A percentile compares a stretch with the other conserved stretches of the same genome.
Evolutionary conservation across 768 basidiomycete species (phyloP).

Genomic region (Agrocybe pediades): DNA sequence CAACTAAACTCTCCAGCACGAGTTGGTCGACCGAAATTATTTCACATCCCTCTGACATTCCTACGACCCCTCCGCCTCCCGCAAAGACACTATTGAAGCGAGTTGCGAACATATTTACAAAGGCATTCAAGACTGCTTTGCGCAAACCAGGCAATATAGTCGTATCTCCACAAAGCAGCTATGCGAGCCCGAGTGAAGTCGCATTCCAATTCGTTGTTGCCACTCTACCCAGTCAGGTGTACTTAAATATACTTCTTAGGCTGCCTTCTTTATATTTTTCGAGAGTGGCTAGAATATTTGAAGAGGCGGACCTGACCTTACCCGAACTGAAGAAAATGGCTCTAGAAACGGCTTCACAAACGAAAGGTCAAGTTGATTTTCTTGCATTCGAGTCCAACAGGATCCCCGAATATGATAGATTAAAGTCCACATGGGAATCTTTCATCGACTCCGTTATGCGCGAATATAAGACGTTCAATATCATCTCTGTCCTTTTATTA

Average conservation of each 20-base stretch:
- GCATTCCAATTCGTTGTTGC: neutral
- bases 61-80: too few species aligned
- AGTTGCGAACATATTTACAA: too few species aligned
- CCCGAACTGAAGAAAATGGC: conserved; percentile 54
- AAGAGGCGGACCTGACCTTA: conserved; percentile 64
- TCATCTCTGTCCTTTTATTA: conserved; percentile 27
- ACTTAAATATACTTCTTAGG: conserved; percentile 48
- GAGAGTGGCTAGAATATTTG: conserved; percentile 67
- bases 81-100: too few species aligned
- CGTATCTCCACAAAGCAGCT: too few species aligned
- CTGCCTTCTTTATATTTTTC: conserved; percentile 71
- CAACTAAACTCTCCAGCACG: too few species aligned
- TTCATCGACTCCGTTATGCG: conserved; percentile 27
- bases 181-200: too few species aligned
- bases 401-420: conserved; percentile 16
- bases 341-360: conserved; percentile 25
- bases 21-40: too few species aligned
- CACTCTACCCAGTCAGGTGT: conserved; percentile 30
- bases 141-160: neutral
- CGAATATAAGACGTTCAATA: conserved; percentile 30
- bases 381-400: neutral
- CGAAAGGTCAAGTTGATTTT: neutral
- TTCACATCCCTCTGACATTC: too few species aligned
- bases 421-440: conserved; percentile 36
- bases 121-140: neutral